These are phyloP conservation scores for Ophiosphaerella herpotricha DNA, from an alignment of 2,329 filamentous ascomycete genomes.

Conservation along the genomic window DNA sequence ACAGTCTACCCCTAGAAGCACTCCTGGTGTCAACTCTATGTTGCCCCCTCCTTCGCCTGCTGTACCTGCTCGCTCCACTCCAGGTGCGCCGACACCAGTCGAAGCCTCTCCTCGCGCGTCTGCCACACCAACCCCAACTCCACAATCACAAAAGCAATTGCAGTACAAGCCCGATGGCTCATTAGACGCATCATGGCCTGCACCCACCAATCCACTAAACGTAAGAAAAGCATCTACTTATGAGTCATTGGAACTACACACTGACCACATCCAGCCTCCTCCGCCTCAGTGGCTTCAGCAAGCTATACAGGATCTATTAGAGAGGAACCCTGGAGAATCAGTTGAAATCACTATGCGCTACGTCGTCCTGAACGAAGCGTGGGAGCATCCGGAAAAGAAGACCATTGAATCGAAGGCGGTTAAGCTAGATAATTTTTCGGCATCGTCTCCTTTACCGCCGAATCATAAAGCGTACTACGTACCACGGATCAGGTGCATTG, in stretches of 20 bases:
- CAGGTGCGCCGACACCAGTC: conserved; percentile 23
- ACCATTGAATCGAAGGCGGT: conserved; percentile 55
- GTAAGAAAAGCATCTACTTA: conserved; percentile 56
- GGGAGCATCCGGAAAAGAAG: conserved; percentile 59
- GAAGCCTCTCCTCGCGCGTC: conserved; percentile 37
- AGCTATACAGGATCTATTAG: conserved; percentile 73
- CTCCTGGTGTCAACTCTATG: conserved; percentile 60
- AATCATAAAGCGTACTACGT: conserved; percentile 80
- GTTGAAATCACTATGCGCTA: conserved; percentile 95
- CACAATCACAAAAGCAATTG: conserved; percentile 38
- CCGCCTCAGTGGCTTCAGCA: conserved; percentile 83
- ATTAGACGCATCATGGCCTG: conserved; percentile 66
- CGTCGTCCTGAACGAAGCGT: conserved; percentile 70
- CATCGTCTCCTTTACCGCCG: conserved; percentile 59
- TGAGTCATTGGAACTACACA: not conserved
- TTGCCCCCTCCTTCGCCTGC: conserved; percentile 57
- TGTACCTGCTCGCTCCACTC: conserved; percentile 42
- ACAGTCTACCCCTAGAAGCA: conserved; percentile 54
- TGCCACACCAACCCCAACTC: conserved; percentile 44
- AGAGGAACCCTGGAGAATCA: conserved; percentile 74
- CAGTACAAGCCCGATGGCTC: conserved; percentile 58
- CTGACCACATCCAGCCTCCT: conserved; percentile 65
- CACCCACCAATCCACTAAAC: conserved; percentile 61
- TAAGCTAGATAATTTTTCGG: conserved; percentile 53
- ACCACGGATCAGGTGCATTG: conserved; percentile 86